Evolutionary conservation across 306 rosid species (phyloP).

Genomic region (Canavalia gladiata): DNA sequence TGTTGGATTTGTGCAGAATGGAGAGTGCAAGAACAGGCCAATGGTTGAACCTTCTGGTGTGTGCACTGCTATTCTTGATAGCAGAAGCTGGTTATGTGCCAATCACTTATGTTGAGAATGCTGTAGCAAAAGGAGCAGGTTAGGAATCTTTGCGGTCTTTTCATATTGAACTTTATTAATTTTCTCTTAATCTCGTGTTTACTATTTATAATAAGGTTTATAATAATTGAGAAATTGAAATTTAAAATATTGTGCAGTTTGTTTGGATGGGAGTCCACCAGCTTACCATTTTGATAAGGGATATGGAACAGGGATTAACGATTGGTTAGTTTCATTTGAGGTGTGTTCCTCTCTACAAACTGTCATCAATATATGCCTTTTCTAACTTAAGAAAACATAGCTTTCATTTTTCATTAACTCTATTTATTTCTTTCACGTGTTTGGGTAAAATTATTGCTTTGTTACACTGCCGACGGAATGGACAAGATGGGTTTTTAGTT

Average conservation of each 20-base stretch:
- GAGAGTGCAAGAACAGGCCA: conserved; percentile 50
- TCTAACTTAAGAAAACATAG: conserved; percentile 21
- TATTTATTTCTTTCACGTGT: neutral
- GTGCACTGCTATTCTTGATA: conserved; percentile 54
- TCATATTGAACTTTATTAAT: conserved; percentile 12
- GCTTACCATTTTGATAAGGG: conserved; percentile 90
- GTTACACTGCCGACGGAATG: neutral
- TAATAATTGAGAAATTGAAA: conserved; percentile 24
- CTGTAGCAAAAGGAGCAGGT: conserved; percentile 93
- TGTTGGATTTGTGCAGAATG: conserved; percentile 70
- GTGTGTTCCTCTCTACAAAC: conserved; percentile 59
- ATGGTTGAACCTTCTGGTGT: conserved; percentile 62
- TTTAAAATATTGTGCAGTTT: conserved; percentile 65
- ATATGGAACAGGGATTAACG: conserved; percentile 79
- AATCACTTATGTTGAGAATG: conserved; percentile 69
- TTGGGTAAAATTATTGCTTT: neutral
- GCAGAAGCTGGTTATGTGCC: conserved; percentile 67
- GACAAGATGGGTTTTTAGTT: too few relatives aligned
- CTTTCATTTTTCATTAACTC: neutral
- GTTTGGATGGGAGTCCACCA: conserved; percentile 96
- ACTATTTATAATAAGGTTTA: conserved; percentile 27
- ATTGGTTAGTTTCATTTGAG: conserved; percentile 88
- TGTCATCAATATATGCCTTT: conserved; percentile 14
- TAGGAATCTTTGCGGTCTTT: conserved; percentile 49
- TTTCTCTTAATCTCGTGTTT: conserved; percentile 6